Evolutionary conservation across 1,284 basidiomycete species (phyloP).

Genomic region (Malassezia equina): DNA sequence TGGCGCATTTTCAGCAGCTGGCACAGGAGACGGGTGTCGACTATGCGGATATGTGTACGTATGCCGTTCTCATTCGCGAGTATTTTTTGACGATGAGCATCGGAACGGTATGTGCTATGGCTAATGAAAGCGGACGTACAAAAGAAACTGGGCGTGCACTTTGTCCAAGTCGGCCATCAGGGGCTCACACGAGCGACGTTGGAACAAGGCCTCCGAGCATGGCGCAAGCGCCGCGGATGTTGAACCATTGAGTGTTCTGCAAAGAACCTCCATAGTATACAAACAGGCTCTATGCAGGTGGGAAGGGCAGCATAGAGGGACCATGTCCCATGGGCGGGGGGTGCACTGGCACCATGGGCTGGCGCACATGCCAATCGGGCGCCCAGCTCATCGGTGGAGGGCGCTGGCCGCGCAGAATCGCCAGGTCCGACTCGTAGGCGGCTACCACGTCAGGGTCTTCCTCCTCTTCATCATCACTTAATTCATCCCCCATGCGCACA

Average conservation of each 20-base stretch:
- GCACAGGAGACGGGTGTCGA: constrained; percentile 27
- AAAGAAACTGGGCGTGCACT: constrained; percentile 42
- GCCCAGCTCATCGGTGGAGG: background rate
- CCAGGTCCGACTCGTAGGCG: constrained; percentile 12
- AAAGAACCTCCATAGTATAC: background rate
- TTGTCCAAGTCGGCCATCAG: constrained; percentile 33
- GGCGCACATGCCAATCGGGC: constrained; percentile 7
- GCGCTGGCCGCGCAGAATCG: constrained; percentile 4
- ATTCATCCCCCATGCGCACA: constrained; percentile 35
- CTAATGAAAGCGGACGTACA: constrained; percentile 27
- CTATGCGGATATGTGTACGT: constrained; percentile 36
- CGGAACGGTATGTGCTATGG: constrained; percentile 20
- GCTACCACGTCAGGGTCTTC: background rate
- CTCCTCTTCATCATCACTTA: constrained; percentile 31
- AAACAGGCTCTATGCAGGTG: constrained; percentile 4
- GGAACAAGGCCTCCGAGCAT: constrained; percentile 29
- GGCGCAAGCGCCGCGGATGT: constrained; percentile 21
- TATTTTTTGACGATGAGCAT: constrained; percentile 45
- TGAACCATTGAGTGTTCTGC: background rate
- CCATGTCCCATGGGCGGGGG: constrained; percentile 4
- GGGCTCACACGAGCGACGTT: constrained; percentile 35
- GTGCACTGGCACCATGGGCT: background rate
- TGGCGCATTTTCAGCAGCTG: constrained; percentile 34
- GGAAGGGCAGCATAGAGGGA: constrained; percentile 10
- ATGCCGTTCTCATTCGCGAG: background rate